Percentiles rank a stretch among this genome's conserved stretches.
These are phyloP conservation scores for Epichloe aotearoae DNA, from an alignment of 2,329 filamentous ascomycete species.

Conservation along the genomic window DNA sequence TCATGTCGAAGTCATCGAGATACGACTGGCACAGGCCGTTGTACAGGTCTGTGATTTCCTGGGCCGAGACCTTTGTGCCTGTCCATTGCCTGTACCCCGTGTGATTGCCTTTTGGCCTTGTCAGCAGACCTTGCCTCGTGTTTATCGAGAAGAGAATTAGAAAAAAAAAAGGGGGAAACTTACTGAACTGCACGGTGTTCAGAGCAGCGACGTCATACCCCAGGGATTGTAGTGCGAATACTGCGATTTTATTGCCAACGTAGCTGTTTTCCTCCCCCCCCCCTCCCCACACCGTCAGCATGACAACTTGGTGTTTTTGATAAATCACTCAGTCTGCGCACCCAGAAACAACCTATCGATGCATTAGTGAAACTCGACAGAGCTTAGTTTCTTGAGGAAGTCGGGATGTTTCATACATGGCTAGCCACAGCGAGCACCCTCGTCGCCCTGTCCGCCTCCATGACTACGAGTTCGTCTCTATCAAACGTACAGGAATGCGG, in stretches of 20 bases:
- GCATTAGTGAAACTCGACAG: neutral
- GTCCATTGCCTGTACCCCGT: constrained; percentile 84
- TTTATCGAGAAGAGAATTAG: constrained; percentile 5
- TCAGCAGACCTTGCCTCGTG: neutral
- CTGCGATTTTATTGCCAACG: constrained; percentile 95
- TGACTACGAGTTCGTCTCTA: neutral
- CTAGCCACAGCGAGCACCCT: constrained; percentile 79
- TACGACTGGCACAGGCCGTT: constrained; percentile 70
- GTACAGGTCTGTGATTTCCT: constrained; percentile 76
- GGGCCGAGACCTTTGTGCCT: constrained; percentile 66
- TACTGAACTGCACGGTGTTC: constrained; percentile 97
- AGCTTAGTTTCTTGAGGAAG: no score
- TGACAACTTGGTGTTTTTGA: neutral
- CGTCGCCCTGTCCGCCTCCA: constrained; percentile 32
- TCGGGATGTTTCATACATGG: constrained; percentile 56
- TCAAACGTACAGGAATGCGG: no score
- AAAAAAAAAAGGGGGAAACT: constrained; percentile 18
- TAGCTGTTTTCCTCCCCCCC: constrained; percentile 43
- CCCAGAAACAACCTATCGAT: constrained; percentile 29
- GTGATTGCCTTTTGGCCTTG: constrained; percentile 60
- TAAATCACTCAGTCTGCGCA: constrained; percentile 8
- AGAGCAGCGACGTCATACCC: constrained; percentile 89
- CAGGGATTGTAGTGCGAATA: constrained; percentile 83
- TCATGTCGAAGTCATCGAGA: constrained; percentile 82
- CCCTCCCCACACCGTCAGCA: neutral